Percentiles rank a stretch among this genome's conserved stretches.
Evolutionary conservation across 352 stramenopile genomes (phyloP).

Genomic region (Discostella stelligera): DNA sequence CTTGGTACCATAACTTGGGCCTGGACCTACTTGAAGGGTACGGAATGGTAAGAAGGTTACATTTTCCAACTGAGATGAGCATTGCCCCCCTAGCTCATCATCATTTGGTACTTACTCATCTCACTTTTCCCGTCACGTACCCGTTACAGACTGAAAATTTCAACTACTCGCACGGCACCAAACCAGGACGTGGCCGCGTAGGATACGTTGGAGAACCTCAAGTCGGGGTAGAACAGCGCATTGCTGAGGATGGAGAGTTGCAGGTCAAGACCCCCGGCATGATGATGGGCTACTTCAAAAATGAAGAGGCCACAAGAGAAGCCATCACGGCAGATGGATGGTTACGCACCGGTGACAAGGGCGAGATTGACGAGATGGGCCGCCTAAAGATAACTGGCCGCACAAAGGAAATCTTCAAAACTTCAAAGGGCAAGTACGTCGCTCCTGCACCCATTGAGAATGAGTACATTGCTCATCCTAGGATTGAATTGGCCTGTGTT

Average conservation of each 20-base stretch:
- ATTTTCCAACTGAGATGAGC: background rate
- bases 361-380: slow-evolving; percentile 58
- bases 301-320: slow-evolving; percentile 68
- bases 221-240: slow-evolving; percentile 61
- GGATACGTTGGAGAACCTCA: slow-evolving; percentile 70
- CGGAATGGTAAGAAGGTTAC: slow-evolving; percentile 49
- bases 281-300: slow-evolving; percentile 80
- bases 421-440: slow-evolving; percentile 76
- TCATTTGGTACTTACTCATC: background rate
- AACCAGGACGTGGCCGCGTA: slow-evolving; percentile 39
- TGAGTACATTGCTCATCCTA: slow-evolving; percentile 49
- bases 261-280: slow-evolving; percentile 67
- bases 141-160: slow-evolving; percentile 59
- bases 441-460: slow-evolving; percentile 74
- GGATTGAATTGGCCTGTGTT: slow-evolving; percentile 68
- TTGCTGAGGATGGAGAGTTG: slow-evolving; percentile 69
- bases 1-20: slow-evolving; percentile 64
- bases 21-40: slow-evolving; percentile 73
- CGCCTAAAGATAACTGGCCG: slow-evolving; percentile 76
- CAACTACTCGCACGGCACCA: slow-evolving; percentile 56
- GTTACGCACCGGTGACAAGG: slow-evolving; percentile 70
- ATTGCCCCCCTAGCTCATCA: background rate
- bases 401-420: slow-evolving; percentile 81
- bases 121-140: background rate
- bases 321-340: slow-evolving; percentile 70